These are phyloP conservation scores for Endocalyx cinctus DNA, from an alignment of 2,329 filamentous ascomycete species.

Conservation along the genomic window DNA sequence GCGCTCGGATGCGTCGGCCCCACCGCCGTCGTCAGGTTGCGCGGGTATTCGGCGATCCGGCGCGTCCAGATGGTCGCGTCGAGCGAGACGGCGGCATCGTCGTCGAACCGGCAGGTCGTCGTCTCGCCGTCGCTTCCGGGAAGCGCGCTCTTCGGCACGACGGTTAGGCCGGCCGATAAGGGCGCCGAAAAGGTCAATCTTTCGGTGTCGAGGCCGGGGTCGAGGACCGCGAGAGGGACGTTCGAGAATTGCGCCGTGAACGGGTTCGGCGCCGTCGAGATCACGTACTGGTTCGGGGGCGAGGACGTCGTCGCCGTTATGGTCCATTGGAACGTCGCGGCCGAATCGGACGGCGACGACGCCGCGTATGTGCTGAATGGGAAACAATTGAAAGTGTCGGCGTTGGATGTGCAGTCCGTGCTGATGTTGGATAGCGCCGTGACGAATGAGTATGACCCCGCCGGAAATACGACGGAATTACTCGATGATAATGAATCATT, in stretches of 20 bases:
- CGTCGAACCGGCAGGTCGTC: slow-evolving; percentile 54
- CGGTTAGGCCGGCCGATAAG: slow-evolving; percentile 48
- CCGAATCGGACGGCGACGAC: slow-evolving; percentile 29
- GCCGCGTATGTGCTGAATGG: slow-evolving; percentile 47
- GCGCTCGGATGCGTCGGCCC: slow-evolving; percentile 5
- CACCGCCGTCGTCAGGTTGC: slow-evolving; percentile 11
- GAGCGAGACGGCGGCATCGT: slow-evolving; percentile 49
- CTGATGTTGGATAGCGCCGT: slow-evolving; percentile 50
- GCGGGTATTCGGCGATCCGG: slow-evolving; percentile 25
- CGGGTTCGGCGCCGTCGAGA: slow-evolving; percentile 52
- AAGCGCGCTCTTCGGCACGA: slow-evolving; percentile 39
- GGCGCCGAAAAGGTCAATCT: slow-evolving; percentile 54
- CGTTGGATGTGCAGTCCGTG: slow-evolving; percentile 54
- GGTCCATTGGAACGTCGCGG: slow-evolving; percentile 58
- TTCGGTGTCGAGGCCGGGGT: slow-evolving; percentile 40
- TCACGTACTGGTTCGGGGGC: slow-evolving; percentile 35
- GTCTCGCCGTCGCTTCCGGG: slow-evolving; percentile 21
- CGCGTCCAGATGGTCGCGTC: slow-evolving; percentile 57
- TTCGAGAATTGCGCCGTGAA: slow-evolving; percentile 50
- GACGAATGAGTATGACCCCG: slow-evolving; percentile 57
- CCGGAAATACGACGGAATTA: slow-evolving; percentile 48
- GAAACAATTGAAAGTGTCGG: slow-evolving; percentile 58
- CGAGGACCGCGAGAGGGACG: slow-evolving; percentile 11
- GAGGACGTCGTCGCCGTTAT: slow-evolving; percentile 35
- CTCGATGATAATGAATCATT: no score